phyloP scores from a whole-genome alignment of 768 basidiomycete species.

The Pulveroboletus sp. region DNA sequence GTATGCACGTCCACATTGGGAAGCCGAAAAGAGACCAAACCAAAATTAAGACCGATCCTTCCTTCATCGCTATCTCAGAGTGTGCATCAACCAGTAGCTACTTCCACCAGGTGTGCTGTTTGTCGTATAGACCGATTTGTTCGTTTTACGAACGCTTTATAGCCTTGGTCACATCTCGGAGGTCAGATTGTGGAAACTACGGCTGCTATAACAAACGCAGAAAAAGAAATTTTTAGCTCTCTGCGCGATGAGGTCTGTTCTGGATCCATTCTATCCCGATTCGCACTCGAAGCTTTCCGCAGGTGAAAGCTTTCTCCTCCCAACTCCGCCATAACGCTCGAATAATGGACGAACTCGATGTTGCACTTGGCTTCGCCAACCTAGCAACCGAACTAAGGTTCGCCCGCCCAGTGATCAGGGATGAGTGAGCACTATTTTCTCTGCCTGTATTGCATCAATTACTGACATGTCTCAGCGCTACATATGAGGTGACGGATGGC shows the following conservation, averaged over 20 bases:
- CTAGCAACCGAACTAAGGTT: conserved; percentile 78
- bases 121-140: background rate
- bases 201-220: conserved; percentile 48
- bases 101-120: conserved; percentile 53
- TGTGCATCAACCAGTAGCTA: conserved; percentile 66
- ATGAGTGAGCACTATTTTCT: conserved; percentile 51
- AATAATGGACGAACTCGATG: conserved; percentile 85
- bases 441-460: background rate
- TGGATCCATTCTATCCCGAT: background rate
- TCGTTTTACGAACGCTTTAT: background rate
- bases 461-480: conserved; percentile 35
- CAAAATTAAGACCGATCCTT: conserved; percentile 43
- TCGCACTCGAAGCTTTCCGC: conserved; percentile 1
- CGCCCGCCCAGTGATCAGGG: conserved; percentile 63
- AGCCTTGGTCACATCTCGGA: conserved; percentile 82
- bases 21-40: conserved; percentile 60
- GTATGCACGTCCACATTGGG: conserved; percentile 73
- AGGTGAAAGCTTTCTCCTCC: conserved; percentile 62
- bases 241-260: conserved; percentile 61
- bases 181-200: conserved; percentile 59
- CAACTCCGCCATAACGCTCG: conserved; percentile 71
- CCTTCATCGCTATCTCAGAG: conserved; percentile 60
- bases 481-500: conserved; percentile 71
- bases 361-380: conserved; percentile 75
- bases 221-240: conserved; percentile 70